Evolutionary conservation across 148 eudicot genomes (phyloP), one percentile per base, ranked within the genome.

Genomic region (Polygonum maritimum): DNA sequence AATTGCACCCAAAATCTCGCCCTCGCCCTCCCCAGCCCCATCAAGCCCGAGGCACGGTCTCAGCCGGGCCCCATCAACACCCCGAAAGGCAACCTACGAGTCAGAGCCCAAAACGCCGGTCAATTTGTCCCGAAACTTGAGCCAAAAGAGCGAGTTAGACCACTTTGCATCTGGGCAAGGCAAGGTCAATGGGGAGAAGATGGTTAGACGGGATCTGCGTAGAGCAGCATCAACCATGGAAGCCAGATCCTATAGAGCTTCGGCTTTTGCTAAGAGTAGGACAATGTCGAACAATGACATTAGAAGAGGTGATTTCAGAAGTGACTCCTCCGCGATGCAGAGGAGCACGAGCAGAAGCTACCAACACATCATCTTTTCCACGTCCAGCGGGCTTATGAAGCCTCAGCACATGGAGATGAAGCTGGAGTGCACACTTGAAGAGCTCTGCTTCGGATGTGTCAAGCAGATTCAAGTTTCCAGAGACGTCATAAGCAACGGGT

Each of bases 401-500:
- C 67, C 67, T 75, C 76, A 49, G 12, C 60, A 38, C n/a, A 39
- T 75, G 47, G 76, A 75, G 38, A 26, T 49, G 39, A 39, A 12
- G 47, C 69, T 75, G 4, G 45, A 51, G 22, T 75, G 76, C 67
- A 75, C 48, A 12, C 69, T 75, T 52, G 48, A 75, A 35, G 65
- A 75, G 44, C 63, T 75, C 31, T 75, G 76, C 38, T 75, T 75
- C 35, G 76, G 76, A 51, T 75, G 76, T 11, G 10, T 75, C 39
- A 75, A 75, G 48, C 60, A 75, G 48, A 75, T 75, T 31, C 7
- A 35, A 26, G 69, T 75, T 16, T 49, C 62, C 7, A 75, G 76
- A 75, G 76, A 75, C 55, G 31, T 54, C n/a, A 49, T 52, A 49
- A 14, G 45, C 76, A 51, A 75, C 10, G 69, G 76, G 76, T 75